Evolutionary conservation across 2,329 filamentous ascomycete species (phyloP), one percentile per base, ranked within the genome.

Genomic region (Thielaviopsis euricoi): DNA sequence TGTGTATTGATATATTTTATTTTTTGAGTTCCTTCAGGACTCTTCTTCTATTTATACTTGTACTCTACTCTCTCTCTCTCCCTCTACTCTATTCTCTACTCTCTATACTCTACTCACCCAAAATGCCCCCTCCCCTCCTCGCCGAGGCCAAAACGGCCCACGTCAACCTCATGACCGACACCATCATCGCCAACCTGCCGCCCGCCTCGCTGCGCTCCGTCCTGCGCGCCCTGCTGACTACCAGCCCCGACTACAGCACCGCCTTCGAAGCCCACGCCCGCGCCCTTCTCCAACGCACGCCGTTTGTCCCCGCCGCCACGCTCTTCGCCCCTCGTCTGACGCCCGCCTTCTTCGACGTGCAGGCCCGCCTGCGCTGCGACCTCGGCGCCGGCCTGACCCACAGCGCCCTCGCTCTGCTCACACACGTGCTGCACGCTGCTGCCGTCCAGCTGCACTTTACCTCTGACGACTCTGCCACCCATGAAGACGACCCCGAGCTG

Each of bases 131-230:
- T n/a, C 7, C 22, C 21, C n/a, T 29, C 40, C 48, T 59, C 55
- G 7, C 40, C 25, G 25, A 61, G 55, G 61, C 60, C 56, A 65
- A 62, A n/a, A 63, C 61, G 40, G 69, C 71, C 25, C 72, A 74
- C 62, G 71, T 74, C 61, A 75, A 74, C 56, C 71, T 74, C 68
- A 74, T 74, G 72, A 71, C 69, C 1, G 72, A 74, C 58, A 72
- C 69, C 3, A 68, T 74, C 58, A 71, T 74, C 56, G 70, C 68
- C n/a, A 74, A 71, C 52, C 61, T 74, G 23, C 66, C 71, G 0
- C 62, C 65, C 0, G 70, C 71, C n/a, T 71, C 67, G 5, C 61
- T 75, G 17, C 69, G 72, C 2, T 65, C 66, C 6, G 65, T 74
- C 5, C 62, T 73, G 56, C 64, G 71, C 58, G 64, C 58, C 48